Evolutionary conservation across 2,329 filamentous ascomycete species (phyloP).

Genomic region (Lasiodiplodia sp.): DNA sequence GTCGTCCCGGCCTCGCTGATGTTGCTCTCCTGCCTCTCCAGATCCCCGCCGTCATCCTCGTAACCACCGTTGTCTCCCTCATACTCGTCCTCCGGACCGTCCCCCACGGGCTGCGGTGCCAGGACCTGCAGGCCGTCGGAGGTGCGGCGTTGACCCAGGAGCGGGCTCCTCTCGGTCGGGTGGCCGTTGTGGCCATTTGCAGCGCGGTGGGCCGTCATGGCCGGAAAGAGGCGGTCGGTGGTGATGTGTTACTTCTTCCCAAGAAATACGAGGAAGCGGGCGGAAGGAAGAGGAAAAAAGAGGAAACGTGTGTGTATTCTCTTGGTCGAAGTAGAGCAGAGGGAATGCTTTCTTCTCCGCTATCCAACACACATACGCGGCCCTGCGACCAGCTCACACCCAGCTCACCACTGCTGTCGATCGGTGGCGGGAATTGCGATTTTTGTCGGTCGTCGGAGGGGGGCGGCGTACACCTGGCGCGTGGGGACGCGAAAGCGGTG

Average conservation of each 20-base stretch:
- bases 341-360: not conserved
- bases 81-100: conserved; percentile 35
- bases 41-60: conserved; percentile 39
- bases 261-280: not conserved
- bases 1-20: conserved; percentile 34
- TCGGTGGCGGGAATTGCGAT: not conserved
- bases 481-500: not conserved
- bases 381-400: not conserved
- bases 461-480: not conserved
- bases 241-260: not conserved
- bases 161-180: conserved; percentile 56
- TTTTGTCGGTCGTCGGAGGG: not conserved
- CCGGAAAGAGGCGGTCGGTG: not conserved
- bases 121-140: conserved; percentile 18
- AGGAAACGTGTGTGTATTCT: too few relatives aligned
- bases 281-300: not conserved
- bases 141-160: conserved; percentile 47
- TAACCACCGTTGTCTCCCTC: conserved; percentile 27
- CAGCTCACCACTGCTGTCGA: not conserved
- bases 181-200: conserved; percentile 45
- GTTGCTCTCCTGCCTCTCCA: conserved; percentile 46
- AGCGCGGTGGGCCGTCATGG: conserved; percentile 13
- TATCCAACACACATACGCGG: not conserved
- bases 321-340: not conserved
- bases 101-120: conserved; percentile 35